These are phyloP conservation scores for Globisporangium nagaii DNA, from an alignment of 352 stramenopile genomes.

Conservation along the genomic window DNA sequence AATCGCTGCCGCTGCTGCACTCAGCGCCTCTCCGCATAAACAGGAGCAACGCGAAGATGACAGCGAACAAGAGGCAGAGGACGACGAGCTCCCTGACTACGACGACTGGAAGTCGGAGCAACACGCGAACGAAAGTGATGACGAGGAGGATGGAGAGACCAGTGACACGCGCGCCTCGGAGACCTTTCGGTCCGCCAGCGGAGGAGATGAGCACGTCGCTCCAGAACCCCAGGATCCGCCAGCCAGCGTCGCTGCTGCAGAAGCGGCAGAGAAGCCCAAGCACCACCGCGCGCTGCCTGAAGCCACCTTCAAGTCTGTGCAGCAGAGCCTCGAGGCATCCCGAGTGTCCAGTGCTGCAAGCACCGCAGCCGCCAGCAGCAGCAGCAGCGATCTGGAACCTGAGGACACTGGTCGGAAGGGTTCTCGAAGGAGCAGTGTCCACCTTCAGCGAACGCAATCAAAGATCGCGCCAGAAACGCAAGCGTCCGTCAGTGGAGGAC, in stretches of 20 bases:
- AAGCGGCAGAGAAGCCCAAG: neutral
- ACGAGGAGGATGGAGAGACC: neutral
- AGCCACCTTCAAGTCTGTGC: neutral
- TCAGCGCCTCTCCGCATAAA: too few relatives aligned
- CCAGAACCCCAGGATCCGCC: neutral
- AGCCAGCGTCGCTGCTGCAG: neutral
- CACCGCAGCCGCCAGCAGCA: too few relatives aligned
- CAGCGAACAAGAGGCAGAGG: neutral
- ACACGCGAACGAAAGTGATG: neutral
- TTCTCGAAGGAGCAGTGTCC: neutral
- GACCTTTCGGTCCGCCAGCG: too few relatives aligned
- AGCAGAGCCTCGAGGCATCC: neutral
- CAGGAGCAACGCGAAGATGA: neutral
- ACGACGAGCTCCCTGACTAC: slow-evolving; percentile 7
- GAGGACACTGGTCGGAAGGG: too few relatives aligned
- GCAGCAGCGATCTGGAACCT: neutral
- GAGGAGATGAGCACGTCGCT: slow-evolving; percentile 5
- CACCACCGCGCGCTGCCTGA: neutral
- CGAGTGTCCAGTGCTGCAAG: neutral
- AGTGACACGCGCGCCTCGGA: neutral
- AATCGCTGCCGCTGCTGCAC: neutral
- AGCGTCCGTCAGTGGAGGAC: neutral
- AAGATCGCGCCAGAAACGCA: neutral
- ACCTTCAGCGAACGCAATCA: neutral
- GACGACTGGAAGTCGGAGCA: neutral